Base-by-base conservation (phyloP, 345 rosid genomes). In the Litchi chinensis region DNA sequence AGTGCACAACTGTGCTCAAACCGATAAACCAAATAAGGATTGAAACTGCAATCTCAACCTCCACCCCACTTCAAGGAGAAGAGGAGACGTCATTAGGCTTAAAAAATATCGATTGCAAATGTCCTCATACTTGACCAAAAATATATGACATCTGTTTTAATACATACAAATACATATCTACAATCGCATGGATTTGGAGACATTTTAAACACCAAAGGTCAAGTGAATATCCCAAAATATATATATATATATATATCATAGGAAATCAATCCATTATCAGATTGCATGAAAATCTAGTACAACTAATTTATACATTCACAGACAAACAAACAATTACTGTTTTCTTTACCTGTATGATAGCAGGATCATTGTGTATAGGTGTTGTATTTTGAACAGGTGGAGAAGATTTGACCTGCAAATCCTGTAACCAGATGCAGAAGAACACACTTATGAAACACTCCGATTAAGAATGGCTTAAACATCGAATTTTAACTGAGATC, bases 321-420 rank as follows among this genome's bases (percentile, higher is more conserved):
- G 32, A 24, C 44, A 75, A 46, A 50, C 56, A 76, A 2, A 76
- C 73, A 39, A 76, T 43, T 32, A 9, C 44, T 59, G 39, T 19
- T 65, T 39, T 37, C 62, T 40, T 56, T 59, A 84, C 87, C 84
- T 84, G 87, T 40, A 84, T 84, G 59, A 81, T 84, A 62, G 87
- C 84, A 57, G 87, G 87, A 76, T 84, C 87, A 68, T 72, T 78
- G 78, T 84, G 77, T 54, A 81, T 54, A 22, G 80, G 62, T 32
- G 80, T 8, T 48, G 80, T 15, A n/a, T 82, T 28, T 68, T 84
- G 82, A 71, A 76, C 82, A 22, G 84, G 82, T 37, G 87, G 87
- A 22, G 84, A 81, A 26, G 87, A 84, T 64, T 81, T 81, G 64
- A 84, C 87, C 82, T 84, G 82, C 73, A 84, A 81, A 76, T 84